Evolutionary conservation across 2,329 filamentous ascomycete species (phyloP).

Genomic region (Zymoseptoria brevis): DNA sequence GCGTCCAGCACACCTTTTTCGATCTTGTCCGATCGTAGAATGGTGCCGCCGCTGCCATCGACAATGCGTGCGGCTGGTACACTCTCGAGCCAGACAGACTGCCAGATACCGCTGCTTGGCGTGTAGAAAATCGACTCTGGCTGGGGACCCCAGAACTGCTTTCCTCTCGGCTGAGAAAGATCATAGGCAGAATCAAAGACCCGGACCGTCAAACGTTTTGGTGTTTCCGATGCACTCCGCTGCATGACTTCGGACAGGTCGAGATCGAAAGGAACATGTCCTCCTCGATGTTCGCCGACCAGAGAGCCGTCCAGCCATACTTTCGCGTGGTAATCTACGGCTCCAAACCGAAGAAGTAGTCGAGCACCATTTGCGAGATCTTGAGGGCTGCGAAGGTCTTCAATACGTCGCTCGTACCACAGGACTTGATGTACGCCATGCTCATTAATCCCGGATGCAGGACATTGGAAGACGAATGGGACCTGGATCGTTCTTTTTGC

Average conservation of each 20-base stretch:
- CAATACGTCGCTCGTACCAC: conserved; percentile 51
- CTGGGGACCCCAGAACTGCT: conserved; percentile 54
- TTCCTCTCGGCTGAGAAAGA: conserved; percentile 57
- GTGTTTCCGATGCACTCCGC: conserved; percentile 2
- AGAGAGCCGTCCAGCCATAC: conserved; percentile 49
- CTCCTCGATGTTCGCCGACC: conserved; percentile 50
- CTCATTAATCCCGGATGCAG: conserved; percentile 55
- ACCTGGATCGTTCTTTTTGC: conserved; percentile 50
- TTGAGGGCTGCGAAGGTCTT: conserved; percentile 19
- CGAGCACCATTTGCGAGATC: conserved; percentile 31
- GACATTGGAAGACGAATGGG: conserved; percentile 58
- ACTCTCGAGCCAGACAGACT: conserved; percentile 60
- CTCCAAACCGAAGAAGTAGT: conserved; percentile 50
- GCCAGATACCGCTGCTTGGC: conserved; percentile 68
- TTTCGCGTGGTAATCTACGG: conserved; percentile 54
- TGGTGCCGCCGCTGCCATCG: conserved; percentile 51
- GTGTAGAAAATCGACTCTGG: conserved; percentile 64
- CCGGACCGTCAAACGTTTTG: conserved; percentile 45
- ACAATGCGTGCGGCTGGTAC: conserved; percentile 47
- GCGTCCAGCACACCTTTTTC: conserved; percentile 45
- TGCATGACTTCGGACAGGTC: conserved; percentile 46
- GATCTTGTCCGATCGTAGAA: conserved; percentile 50
- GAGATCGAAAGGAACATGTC: conserved; percentile 51
- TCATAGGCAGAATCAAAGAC: conserved; percentile 59
- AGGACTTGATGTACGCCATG: conserved; percentile 57